Evolutionary conservation across 495 filamentous ascomycete genomes (phyloP), one percentile per base, ranked within the genome.

Genomic region (Penicillium cataractarum): DNA sequence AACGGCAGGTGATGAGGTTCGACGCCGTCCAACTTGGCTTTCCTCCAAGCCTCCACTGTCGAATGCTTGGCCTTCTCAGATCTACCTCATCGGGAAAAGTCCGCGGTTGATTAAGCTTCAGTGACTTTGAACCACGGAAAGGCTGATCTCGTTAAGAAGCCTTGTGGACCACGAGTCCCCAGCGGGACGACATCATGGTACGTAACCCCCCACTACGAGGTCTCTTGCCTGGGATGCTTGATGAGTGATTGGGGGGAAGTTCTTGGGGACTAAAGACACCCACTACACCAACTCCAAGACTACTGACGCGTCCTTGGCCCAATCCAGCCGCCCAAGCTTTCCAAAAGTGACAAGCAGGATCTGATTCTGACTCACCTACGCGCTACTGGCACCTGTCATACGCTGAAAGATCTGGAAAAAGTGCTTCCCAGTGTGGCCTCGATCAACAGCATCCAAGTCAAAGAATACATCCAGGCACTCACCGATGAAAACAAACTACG

Each of bases 371-470:
- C 79, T 21, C 87, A 88, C 76, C 82, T 93, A 66, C 87, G 84
- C 58, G 77, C 81, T 44, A 86, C 86, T 6, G 77, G 82, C 51
- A 85, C 85, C 33, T 89, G 87, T 17, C 87, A 91, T 78, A 87
- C 83, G 50, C 78, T 92, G 73, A 91, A 90, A 71, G 90, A 92
- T 59, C 82, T 93, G 5, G 90, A 92, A 67, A 92, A 91, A 72
- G 70, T 71, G 0, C 78, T 93, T 19, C 90, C 89, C 10, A 71
- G 81, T 0, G 83, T 90, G 35, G 89, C 88, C 33, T 86, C 84
- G 32, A 88, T 90, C 78, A 86, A 87, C 66, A 78, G 81, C 55
- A 88, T 90, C 76, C 86, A 88, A 67, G 87, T 90, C 53, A 89
- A 89, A 72, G 88, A 90, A 62, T 89, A 85, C 71, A 77, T 91